Percentiles rank a stretch among this genome's conserved stretches.
These are phyloP conservation scores for Vaccinium corymbosum DNA, from an alignment of 148 eudicot species.

Conservation along the genomic window DNA sequence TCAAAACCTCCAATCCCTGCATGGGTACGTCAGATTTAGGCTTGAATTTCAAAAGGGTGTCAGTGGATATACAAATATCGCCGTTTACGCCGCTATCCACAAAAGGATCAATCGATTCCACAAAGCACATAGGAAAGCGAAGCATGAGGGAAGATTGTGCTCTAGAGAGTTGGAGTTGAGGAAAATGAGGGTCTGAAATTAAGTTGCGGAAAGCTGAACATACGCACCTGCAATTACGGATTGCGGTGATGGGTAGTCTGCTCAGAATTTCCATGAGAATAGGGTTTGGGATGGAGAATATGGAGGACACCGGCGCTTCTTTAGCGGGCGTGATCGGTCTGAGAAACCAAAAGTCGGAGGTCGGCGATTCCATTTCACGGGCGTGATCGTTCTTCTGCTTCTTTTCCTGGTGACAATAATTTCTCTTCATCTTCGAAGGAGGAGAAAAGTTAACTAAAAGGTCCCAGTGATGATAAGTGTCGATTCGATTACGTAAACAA, in stretches of 20 bases:
- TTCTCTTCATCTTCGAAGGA: not conserved
- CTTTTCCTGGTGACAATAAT: not conserved
- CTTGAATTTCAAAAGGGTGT: not conserved
- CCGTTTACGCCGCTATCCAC: not conserved
- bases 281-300: not conserved
- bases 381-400: not conserved
- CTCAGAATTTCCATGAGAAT: not conserved
- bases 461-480: too few species aligned
- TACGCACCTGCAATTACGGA: conserved; percentile 5
- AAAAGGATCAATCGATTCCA: not conserved
- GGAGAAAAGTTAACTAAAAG: too few species aligned
- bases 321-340: not conserved
- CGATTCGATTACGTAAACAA: too few species aligned
- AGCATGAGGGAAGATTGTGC: not conserved
- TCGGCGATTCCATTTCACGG: too few species aligned
- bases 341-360: too few species aligned
- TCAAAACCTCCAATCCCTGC: not conserved
- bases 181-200: conserved; percentile 1
- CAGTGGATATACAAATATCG: not conserved
- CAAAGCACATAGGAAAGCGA: not conserved
- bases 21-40: not conserved
- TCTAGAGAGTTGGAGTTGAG: not conserved
- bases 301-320: not conserved
- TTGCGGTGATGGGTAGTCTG: not conserved
- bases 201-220: not conserved